Evolutionary conservation across 768 basidiomycete species (phyloP).

Genomic region (Solioccasus polychromus): DNA sequence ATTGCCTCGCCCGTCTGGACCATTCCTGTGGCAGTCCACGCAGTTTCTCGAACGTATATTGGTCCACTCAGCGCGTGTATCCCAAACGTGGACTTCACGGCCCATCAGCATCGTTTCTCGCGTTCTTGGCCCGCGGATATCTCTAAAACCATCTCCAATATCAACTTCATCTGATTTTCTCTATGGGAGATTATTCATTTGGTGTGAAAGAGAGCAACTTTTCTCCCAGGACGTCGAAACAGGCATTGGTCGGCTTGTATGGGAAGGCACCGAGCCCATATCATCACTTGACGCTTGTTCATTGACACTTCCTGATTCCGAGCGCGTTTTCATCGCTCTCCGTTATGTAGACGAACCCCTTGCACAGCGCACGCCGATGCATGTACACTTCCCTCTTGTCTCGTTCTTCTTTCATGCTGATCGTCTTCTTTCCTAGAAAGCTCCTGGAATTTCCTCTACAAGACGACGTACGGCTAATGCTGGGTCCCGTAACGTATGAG

Average conservation of each 20-base stretch:
- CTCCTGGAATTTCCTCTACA: conserved; percentile 20
- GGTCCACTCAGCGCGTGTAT: conserved; percentile 16
- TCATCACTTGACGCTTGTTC: conserved; percentile 21
- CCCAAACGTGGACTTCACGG: conserved; percentile 20
- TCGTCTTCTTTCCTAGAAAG: conserved; percentile 9
- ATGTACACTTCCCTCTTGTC: conserved; percentile 3
- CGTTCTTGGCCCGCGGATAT: conserved; percentile 15
- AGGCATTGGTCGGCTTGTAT: conserved; percentile 18
- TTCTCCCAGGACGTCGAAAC: conserved; percentile 21
- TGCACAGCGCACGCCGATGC: conserved; percentile 17
- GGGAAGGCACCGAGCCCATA: conserved; percentile 11
- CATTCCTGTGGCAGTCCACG: conserved; percentile 20
- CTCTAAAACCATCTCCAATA: conserved; percentile 5
- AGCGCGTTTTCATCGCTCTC: conserved; percentile 20
- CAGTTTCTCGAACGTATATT: conserved; percentile 18
- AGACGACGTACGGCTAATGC: conserved; percentile 7
- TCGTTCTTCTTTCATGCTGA: conserved; percentile 7
- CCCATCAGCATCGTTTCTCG: conserved; percentile 10
- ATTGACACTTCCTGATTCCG: conserved; percentile 13
- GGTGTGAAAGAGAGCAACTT: conserved; percentile 19
- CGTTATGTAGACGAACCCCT: conserved; percentile 16
- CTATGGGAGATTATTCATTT: conserved; percentile 23
- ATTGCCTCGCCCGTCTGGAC: conserved; percentile 21
- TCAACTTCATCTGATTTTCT: conserved; percentile 22
- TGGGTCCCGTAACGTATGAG: conserved; percentile 15